Conservation (phyloP, 768 basidiomycete species). For the Leucosporidium yakuticum region DNA sequence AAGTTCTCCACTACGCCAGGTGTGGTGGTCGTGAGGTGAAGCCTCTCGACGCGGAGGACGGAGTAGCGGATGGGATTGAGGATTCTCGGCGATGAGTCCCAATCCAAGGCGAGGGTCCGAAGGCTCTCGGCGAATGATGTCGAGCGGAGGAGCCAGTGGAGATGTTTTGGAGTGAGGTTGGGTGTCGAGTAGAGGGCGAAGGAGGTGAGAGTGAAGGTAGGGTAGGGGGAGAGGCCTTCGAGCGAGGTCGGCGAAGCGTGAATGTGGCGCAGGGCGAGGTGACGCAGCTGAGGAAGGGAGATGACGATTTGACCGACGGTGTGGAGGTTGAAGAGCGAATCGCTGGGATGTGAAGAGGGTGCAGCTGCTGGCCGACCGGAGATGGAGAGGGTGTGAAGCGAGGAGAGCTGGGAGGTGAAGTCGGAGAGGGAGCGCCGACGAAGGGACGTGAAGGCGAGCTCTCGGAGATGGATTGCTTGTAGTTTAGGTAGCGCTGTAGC, state of each 20-base stretch:
- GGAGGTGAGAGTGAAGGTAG: background rate
- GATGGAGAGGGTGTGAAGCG: slow-evolving; percentile 9
- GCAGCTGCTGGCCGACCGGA: background rate
- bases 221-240: slow-evolving; percentile 15
- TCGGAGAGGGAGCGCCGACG: slow-evolving; percentile 15
- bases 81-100: background rate
- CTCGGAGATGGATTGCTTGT: background rate
- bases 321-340: slow-evolving; percentile 27
- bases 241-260: background rate
- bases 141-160: slow-evolving; percentile 16
- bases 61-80: slow-evolving; percentile 2
- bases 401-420: background rate
- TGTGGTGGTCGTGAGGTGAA: background rate
- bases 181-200: slow-evolving; percentile 8
- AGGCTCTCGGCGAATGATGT: slow-evolving; percentile 20
- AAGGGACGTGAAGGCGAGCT: slow-evolving; percentile 2
- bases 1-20: background rate
- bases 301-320: slow-evolving; percentile 21
- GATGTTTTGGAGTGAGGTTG: slow-evolving; percentile 1
- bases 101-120: slow-evolving; percentile 14
- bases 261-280: slow-evolving; percentile 18
- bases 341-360: background rate
- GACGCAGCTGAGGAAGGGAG: background rate
- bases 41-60: slow-evolving; percentile 4
- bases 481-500: background rate